Evolutionary conservation across 1,284 basidiomycete genomes (phyloP), one percentile per base, ranked within the genome.

Genomic region (Thecaphora thlaspeos): DNA sequence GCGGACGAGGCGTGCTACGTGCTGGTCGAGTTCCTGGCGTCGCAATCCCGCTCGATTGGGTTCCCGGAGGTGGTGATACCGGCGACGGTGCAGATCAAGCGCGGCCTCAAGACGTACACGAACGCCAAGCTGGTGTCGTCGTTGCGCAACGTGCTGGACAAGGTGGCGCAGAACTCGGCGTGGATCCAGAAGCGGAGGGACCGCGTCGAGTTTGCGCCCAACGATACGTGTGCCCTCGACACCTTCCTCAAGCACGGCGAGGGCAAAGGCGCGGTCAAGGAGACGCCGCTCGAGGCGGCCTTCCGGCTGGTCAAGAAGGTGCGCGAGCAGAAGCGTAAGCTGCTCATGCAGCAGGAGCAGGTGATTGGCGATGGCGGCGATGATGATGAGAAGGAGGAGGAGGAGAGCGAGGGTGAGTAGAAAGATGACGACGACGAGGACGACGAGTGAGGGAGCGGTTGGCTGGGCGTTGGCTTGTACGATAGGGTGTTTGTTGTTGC

Each of bases 31-130:
- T 55, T 89, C 81, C 73, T 81, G 76, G 81, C 61, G 1, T 89
- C 88, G 77, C 87, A 76, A 24, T 62, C 72, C 14, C 43, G 62
- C 23, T 65, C 59, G 41, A 71, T 97, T 51, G 90, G 90, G 0
- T 96, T 96, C 81, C 94, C 94, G 2, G 95, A 99, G 80, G 82
- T 95, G 47, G 83, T 87, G 14, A 84, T 97, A n/a, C 91, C 94
- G 2, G 81, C 93, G 36, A 80, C 87, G n/a, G 83, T 88, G 24
- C 70, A 74, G 60, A 51, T 76, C 30, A 67, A 67, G 50, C 55
- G 75, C 38, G 23, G 56, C 19, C 61, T 76, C 22, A 75, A 74
- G 60, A 52, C 55, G 23, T 64, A 56, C 17, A 60, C 64, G 12
- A 67, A 55, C 48, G 47, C 63, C 48, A 74, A 74, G 42, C 64